Base-by-base conservation (phyloP, 2,329 filamentous ascomycete genomes). In the Talaromyces funiculosus region DNA sequence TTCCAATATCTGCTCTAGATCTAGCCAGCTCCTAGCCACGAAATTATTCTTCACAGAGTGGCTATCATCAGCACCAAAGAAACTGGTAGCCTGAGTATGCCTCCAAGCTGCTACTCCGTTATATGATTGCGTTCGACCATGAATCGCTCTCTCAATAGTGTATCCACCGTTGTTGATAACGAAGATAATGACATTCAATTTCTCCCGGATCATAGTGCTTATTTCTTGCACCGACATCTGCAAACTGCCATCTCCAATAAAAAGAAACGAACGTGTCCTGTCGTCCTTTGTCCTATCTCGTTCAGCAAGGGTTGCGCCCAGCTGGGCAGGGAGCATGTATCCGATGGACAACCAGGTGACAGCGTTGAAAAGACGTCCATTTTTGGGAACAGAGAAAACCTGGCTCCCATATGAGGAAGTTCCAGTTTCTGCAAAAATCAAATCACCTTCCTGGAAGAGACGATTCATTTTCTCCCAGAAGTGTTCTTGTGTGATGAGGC, bases 121-220 rank as follows among this genome's bases (percentile, higher is more conserved):
- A 29, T 61, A 62, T 8, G 4, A 9, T 22, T 61, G 60, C 9
- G 37, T 57, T 18, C 73, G 71, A 9, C 79, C 79, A 70, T 80
- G 78, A 43, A 81, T 79, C 43, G 77, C 66, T 2, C 79, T 67
- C 70, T 81, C 78, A 61, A 80, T 74, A 0, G 78, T 80, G 63
- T 81, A 81, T 1, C 79, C 78, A 1, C 72, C 72, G 60, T 81
- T 81, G 62, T 80, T 79, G 31, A 80, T 72, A 4, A 81, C 67
- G 59, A 80, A 73, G 80, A 93, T 86, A 69, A 90, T 91, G 24
- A 89, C 14, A 80, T 68, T 10, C 26, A 42, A 57, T 20, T 33
- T 55, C 10, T 53, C 84, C 37, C 86, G 82, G 9, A 63, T 42
- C 37, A 88, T 87, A 1, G 84, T 86, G 8, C 82, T 81, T 1